Percentiles rank a stretch among this genome's conserved stretches.
phyloP scores from a whole-genome alignment of 331 rosid genomes.

The Prunus yedoensis region DNA sequence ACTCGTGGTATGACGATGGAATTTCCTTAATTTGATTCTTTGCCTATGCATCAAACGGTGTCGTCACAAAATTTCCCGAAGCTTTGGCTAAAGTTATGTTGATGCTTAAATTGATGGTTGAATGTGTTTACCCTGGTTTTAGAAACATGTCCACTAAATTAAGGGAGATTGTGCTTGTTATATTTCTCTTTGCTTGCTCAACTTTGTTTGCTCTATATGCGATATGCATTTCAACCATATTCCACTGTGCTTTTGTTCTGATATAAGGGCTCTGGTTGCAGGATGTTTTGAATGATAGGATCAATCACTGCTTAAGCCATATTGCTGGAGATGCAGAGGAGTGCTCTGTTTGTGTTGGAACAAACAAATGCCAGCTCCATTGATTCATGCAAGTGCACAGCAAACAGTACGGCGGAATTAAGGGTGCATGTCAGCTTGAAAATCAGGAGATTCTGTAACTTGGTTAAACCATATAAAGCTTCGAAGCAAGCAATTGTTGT shows the following conservation, averaged over 20 bases:
- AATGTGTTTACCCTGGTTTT: neutral
- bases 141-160: neutral
- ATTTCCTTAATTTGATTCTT: neutral
- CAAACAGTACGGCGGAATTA: neutral
- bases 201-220: neutral
- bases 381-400: constrained; percentile 22
- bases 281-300: constrained; percentile 87
- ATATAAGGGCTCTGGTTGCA: constrained; percentile 41
- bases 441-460: neutral
- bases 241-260: constrained; percentile 8
- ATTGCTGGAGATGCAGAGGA: constrained; percentile 72
- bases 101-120: neutral
- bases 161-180: neutral
- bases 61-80: neutral
- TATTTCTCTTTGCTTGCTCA: neutral
- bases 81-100: neutral
- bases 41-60: neutral
- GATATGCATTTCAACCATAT: no score
- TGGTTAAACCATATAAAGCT: neutral
- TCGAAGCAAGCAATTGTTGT: neutral
- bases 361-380: constrained; percentile 74
- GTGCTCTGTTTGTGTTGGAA: constrained; percentile 81
- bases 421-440: neutral
- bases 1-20: constrained; percentile 64
- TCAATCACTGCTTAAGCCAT: constrained; percentile 71